Evolutionary conservation across 176 grass and related monocot genomes (phyloP).

Genomic region (Coix lacrymajobi): DNA sequence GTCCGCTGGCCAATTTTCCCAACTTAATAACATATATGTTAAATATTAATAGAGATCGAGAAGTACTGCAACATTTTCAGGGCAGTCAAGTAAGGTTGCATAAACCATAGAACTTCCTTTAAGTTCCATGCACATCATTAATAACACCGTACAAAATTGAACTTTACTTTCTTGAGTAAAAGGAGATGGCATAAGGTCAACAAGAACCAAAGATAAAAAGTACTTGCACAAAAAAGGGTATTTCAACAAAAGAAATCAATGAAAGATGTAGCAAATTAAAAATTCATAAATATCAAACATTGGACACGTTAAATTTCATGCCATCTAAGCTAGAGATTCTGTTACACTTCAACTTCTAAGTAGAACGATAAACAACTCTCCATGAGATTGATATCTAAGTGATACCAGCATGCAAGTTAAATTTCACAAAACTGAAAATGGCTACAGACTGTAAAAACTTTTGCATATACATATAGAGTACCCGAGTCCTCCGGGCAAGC

Average conservation of each 20-base stretch:
- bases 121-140: background rate
- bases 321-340: constrained; percentile 31
- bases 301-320: constrained; percentile 13
- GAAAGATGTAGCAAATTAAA: constrained; percentile 10
- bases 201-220: background rate
- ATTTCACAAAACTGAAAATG: constrained; percentile 27
- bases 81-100: background rate
- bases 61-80: background rate
- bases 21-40: background rate
- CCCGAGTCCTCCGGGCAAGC: constrained; percentile 13
- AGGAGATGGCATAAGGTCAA: background rate
- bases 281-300: background rate
- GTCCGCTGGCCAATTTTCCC: too few species aligned
- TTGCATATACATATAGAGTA: constrained; percentile 31
- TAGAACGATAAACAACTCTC: background rate
- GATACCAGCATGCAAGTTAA: constrained; percentile 27
- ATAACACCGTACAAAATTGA: background rate
- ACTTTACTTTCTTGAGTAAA: constrained; percentile 17
- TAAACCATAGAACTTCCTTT: background rate
- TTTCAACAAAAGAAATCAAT: background rate
- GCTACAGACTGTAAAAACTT: constrained; percentile 32
- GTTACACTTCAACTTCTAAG: constrained; percentile 34
- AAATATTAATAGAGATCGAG: background rate
- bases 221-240: background rate
- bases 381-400: constrained; percentile 14